Conservation (phyloP, 2,329 filamentous ascomycete genomes). For the Orbilia brochopaga region DNA sequence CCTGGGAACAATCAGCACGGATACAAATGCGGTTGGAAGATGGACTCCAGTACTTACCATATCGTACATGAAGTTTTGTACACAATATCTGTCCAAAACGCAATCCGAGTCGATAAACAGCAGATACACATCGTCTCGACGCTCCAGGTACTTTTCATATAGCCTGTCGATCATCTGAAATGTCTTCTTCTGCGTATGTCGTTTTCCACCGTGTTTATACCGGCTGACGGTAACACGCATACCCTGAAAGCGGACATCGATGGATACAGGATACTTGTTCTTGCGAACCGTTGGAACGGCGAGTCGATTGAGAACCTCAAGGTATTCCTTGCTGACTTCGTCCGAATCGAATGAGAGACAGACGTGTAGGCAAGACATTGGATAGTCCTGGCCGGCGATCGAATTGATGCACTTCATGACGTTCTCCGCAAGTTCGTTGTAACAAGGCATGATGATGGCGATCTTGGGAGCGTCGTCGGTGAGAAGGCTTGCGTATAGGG, state of each 20-base stretch:
- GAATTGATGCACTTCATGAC: slow-evolving; percentile 87
- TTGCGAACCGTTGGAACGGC: slow-evolving; percentile 79
- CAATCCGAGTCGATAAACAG: slow-evolving; percentile 98
- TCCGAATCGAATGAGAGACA: slow-evolving; percentile 96
- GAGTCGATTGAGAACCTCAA: slow-evolving; percentile 82
- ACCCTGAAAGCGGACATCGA: slow-evolving; percentile 82
- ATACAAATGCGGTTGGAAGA: too few species aligned
- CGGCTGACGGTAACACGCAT: slow-evolving; percentile 88
- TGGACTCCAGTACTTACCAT: slow-evolving; percentile 72
- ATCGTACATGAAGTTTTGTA: slow-evolving; percentile 98
- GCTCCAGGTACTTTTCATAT: slow-evolving; percentile 82
- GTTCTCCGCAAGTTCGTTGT: slow-evolving; percentile 85
- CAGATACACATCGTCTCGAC: slow-evolving; percentile 90
- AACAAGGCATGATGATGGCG: slow-evolving; percentile 95
- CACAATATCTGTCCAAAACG: slow-evolving; percentile 85
- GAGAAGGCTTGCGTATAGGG: slow-evolving; percentile 84
- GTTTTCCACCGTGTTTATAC: slow-evolving; percentile 91
- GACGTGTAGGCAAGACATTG: slow-evolving; percentile 86
- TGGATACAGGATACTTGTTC: slow-evolving; percentile 77
- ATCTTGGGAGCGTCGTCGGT: slow-evolving; percentile 88
- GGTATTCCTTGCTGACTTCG: slow-evolving; percentile 83
- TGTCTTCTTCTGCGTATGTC: slow-evolving; percentile 89
- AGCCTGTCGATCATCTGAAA: slow-evolving; percentile 93
- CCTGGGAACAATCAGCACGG: too few species aligned
- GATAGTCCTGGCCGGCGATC: slow-evolving; percentile 91